Evolutionary conservation across 192 early-diverging fungal genomes (phyloP), one percentile per base, ranked within the genome.

Genomic region (Umbelopsis sp.): DNA sequence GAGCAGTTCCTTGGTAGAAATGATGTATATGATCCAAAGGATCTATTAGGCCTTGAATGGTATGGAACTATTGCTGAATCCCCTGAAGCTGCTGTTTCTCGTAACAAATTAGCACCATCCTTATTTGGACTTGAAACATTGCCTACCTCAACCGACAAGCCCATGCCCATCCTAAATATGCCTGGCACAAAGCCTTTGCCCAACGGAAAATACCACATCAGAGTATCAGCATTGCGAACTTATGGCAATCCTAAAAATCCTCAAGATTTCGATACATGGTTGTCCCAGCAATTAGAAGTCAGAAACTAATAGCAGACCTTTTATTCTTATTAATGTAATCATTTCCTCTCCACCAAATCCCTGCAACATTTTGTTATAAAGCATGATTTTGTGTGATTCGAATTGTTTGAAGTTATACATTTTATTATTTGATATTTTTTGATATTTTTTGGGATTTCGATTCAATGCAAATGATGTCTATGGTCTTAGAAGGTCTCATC

Each of bases 231-330:
- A 2, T 30, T 84, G 35, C 74, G 74, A 37, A 70, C 75, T 23
- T 84, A 78, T 69, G 83, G 83, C 10, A 50, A 80, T 69, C 45
- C 41, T 0, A 46, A 74, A 7, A 74, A 71, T 23, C 72, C 74
- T 5, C 41, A 49, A 23, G 78, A 84, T 74, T 84, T 80, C 69
- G 83, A 84, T 37, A 35, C 22, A 44, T 76, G 78, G 78, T 52
- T 64, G 35, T 80, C 78, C 20, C 64, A 75, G 5, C 47, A 20
- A 13, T 66, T 79, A 25, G 30, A 49, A 22, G 66, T 75, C 22
- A 25, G 69, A 64, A 67, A 41, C 4, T 66, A 46, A 21, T 21
- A 33, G 22, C 20, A 2, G 65, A 18, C 27, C 27, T 30, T 3
- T 30, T 30, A 47, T 33, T 10, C 12, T 41, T 10, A 41, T 41